A percentile compares a stretch with the other conserved stretches of the same genome.
phyloP scores from a whole-genome alignment of 1,139 yeast genomes.

The Diutina pseudorugosa region DNA sequence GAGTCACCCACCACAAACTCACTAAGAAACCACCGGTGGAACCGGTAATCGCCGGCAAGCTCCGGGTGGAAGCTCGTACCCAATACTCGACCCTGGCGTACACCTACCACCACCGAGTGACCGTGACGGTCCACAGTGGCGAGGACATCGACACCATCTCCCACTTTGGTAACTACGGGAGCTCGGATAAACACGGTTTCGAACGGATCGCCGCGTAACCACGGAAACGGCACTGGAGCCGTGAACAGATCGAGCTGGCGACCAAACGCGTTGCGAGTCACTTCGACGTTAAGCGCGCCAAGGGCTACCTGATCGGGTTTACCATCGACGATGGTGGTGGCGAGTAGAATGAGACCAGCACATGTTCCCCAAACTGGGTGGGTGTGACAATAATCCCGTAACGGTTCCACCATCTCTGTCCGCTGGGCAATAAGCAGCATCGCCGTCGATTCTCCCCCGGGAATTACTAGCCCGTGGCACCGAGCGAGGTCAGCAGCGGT shows the following conservation, averaged over 20 bases:
- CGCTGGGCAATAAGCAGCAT: constrained; percentile 65
- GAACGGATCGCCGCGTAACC: constrained; percentile 38
- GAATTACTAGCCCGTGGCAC: constrained; percentile 57
- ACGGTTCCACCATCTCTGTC: constrained; percentile 43
- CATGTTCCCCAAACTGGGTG: constrained; percentile 80
- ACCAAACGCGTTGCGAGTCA: constrained; percentile 68
- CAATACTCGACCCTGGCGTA: constrained; percentile 50
- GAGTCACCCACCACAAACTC: constrained; percentile 27
- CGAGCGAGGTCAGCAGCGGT: constrained; percentile 33
- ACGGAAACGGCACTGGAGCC: constrained; percentile 26
- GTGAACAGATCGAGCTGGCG: constrained; percentile 63
- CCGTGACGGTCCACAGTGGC: constrained; percentile 23
- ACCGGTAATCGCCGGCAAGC: constrained; percentile 42
- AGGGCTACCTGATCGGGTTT: constrained; percentile 46
- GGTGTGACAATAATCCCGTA: constrained; percentile 38
- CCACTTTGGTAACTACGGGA: constrained; percentile 46
- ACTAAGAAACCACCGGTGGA: constrained; percentile 64
- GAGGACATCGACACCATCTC: constrained; percentile 24
- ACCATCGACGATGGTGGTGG: constrained; percentile 45
- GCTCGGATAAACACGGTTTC: constrained; percentile 68
- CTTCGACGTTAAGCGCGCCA: constrained; percentile 56
- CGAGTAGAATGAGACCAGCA: constrained; percentile 66
- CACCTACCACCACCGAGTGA: constrained; percentile 45
- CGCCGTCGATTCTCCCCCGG: constrained; percentile 77
- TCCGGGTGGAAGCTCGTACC: constrained; percentile 85